Base-by-base conservation (phyloP, 345 rosid species). In the Euclidium syriacum region DNA sequence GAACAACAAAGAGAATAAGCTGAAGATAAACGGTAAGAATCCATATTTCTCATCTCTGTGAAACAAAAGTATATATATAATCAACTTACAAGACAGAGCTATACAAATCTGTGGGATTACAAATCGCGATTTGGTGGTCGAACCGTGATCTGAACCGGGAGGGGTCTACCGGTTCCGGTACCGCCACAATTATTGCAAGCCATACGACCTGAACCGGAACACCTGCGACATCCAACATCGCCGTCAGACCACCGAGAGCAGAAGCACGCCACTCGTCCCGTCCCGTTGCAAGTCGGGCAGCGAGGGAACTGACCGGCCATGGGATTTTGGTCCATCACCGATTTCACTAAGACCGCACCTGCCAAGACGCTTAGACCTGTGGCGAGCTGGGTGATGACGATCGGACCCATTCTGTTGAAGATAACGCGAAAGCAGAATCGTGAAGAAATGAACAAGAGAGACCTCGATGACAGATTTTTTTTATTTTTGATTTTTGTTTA, bases 221-320 rank as follows among this genome's bases (percentile, higher is more conserved):
- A 89, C 36, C 84, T 81, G 40, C 95, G 79, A 74, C 98, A 92
- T 0, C 98, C 98, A 9, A 74, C 77, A 52, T 92, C 97, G 6
- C 94, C 91, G 47, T 92, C 98, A 27, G 98, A 89, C 98, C 98
- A 92, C 1, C 91, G 80, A 3, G 88, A 69, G 41, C 98, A 92
- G 18, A 87, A 43, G 34, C 98, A 92, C 1, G 78, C 14, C 64
- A 92, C 85, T 55, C 89, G 80, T 38, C 98, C 97, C 10, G 97
- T 81, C 0, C 98, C 97, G 75, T 89, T 87, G 75, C 98, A 89
- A 15, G 82, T 73, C 2, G 83, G 71, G 64, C 97, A 92, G 36
- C 88, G 77, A 19, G 66, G 74, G 67, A 83, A 82, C 2, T 77
- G 84, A 1, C 96, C 95, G 15, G 94, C 87, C 98, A 89, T 89